Evolutionary conservation across 2,329 filamentous ascomycete species (phyloP), one percentile per base, ranked within the genome.

Genomic region (Colletotrichum liriopes): DNA sequence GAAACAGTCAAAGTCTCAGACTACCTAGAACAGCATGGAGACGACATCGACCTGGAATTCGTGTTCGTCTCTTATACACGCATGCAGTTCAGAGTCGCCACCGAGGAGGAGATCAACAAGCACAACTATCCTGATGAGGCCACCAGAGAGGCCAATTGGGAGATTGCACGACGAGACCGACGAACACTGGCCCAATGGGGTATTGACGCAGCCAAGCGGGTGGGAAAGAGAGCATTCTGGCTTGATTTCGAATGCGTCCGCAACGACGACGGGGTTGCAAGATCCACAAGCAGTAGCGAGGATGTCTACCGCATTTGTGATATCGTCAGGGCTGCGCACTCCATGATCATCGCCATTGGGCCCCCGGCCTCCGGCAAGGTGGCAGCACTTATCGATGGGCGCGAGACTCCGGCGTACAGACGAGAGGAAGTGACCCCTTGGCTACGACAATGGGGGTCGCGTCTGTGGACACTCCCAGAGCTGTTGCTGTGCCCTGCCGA

Each of bases 391-490:
- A 76, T 86, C 16, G 16, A 41, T 1, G 20, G 20, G 11, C 11
- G 23, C 20, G 56, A 32, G 23, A 11, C 39, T n/a, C 56, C 56
- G 9, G 39, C 8, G 23, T 59, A 59, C 39, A 45, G 20, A 29
- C 56, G 56, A 18, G 56, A 59, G 23, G 41, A 59, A 18, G 56
- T 59, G 14, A 59, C 56, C 6, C 56, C 56, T 9, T 59, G 39
- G 56, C 39, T 59, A 20, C 77, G 79, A 9, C 77, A 84, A 75
- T 87, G 81, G 85, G 86, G 83, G 23, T 81, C 77, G 12, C 81
- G 82, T 5, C 78, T 88, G 26, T 86, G 85, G 81, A 87, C 85
- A 0, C 79, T 87, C 39, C 84, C 86, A 1, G 84, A 86, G 72
- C 71, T 77, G 9, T 68, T 78, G 1, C 75, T 78, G 18, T 75